These are phyloP conservation scores for Ambrosia trifida DNA, from an alignment of 129 eudicot species.

Conservation along the genomic window DNA sequence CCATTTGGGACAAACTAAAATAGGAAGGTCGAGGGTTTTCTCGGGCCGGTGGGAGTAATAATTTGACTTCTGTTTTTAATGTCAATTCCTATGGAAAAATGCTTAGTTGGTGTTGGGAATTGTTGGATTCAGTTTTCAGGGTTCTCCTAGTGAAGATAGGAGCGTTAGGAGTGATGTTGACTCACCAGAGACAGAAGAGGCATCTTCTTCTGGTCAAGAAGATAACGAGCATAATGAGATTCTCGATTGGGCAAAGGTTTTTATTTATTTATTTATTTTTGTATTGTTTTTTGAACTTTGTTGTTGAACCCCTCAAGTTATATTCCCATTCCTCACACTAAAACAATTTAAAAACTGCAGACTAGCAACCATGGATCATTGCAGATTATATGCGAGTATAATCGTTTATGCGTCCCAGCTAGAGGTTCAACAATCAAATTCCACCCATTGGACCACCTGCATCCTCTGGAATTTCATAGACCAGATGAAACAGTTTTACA, in stretches of 20 bases:
- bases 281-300: background rate
- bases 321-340: constrained; percentile 19
- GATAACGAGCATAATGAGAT: constrained; percentile 67
- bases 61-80: background rate
- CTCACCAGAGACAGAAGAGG: constrained; percentile 74
- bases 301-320: constrained; percentile 7
- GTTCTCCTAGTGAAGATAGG: constrained; percentile 83
- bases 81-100: background rate
- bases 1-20: background rate
- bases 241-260: constrained; percentile 99
- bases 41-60: background rate
- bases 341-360: constrained; percentile 41
- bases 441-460: constrained; percentile 87
- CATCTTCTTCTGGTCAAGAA: constrained; percentile 86
- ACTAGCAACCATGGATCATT: constrained; percentile 80
- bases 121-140: constrained; percentile 62
- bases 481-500: constrained; percentile 69
- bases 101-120: constrained; percentile 10
- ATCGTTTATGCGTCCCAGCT: constrained; percentile 65
- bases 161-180: constrained; percentile 72
- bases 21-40: background rate
- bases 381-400: constrained; percentile 83
- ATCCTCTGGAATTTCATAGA: constrained; percentile 83
- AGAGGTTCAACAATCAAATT: constrained; percentile 78
- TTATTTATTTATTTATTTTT: background rate